phyloP scores from a whole-genome alignment of 306 rosid species.

The Sesbania bispinosa region DNA sequence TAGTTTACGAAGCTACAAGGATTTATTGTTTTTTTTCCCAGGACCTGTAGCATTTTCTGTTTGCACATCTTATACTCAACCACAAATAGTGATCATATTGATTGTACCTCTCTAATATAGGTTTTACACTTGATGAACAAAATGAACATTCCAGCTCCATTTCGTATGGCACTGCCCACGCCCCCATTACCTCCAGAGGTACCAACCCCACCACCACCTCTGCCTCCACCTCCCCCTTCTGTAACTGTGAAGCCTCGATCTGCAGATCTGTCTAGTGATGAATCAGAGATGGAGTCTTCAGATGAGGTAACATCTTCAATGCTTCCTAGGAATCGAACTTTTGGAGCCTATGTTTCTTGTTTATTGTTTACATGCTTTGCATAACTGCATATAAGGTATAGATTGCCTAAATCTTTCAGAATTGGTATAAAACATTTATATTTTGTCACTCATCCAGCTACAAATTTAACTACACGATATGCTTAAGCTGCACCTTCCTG shows the following conservation, averaged over 20 bases:
- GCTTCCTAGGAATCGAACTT: constrained; percentile 2
- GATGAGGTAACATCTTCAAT: constrained; percentile 67
- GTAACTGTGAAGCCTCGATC: constrained; percentile 35
- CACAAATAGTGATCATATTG: constrained; percentile 9
- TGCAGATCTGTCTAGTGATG: constrained; percentile 62
- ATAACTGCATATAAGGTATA: not conserved
- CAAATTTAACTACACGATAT: not conserved
- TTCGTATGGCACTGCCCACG: constrained; percentile 90
- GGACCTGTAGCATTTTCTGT: constrained; percentile 13
- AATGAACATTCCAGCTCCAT: constrained; percentile 97
- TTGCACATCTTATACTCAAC: constrained; percentile 8
- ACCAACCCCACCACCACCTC: constrained; percentile 51
- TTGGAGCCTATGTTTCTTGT: constrained; percentile 14
- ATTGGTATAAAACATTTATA: not conserved
- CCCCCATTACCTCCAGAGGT: constrained; percentile 87
- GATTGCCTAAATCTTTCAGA: constrained; percentile 2
- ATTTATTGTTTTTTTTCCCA: constrained; percentile 11
- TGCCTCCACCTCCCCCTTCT: constrained; percentile 49
- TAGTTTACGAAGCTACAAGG: constrained; percentile 7
- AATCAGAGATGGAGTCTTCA: constrained; percentile 96
- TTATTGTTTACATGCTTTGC: not conserved
- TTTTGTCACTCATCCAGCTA: not conserved
- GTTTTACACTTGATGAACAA: constrained; percentile 97
- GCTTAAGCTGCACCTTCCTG: constrained; percentile 1
- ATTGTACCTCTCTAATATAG: constrained; percentile 41